Percentiles rank a stretch among this genome's conserved stretches.
Conservation (phyloP, 345 rosid genomes). For the Erodium maritimum region DNA sequence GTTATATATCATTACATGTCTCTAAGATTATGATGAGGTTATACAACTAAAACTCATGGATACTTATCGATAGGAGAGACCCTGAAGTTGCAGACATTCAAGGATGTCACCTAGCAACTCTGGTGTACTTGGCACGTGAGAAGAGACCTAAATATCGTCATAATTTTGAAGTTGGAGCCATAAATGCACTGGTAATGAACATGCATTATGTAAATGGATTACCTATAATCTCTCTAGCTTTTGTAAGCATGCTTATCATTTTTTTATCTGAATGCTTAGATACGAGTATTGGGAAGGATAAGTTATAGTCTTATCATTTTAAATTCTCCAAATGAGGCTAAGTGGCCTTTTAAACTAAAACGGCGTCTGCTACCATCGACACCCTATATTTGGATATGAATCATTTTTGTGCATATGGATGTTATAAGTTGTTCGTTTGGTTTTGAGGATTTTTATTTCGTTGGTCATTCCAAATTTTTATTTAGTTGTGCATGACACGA, state of each 20-base stretch:
- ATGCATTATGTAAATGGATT: too few species aligned
- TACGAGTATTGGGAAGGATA: slow-evolving; percentile 37
- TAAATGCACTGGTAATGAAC: slow-evolving; percentile 25
- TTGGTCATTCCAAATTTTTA: too few species aligned
- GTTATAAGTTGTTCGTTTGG: too few species aligned
- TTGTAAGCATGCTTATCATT: not conserved
- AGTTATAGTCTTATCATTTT: slow-evolving; percentile 31
- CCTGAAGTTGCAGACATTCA: slow-evolving; percentile 8
- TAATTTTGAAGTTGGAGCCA: slow-evolving; percentile 45
- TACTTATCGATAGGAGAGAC: slow-evolving; percentile 22
- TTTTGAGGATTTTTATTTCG: too few species aligned
- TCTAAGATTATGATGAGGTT: not conserved
- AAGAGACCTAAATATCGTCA: slow-evolving; percentile 29
- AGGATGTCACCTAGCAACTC: slow-evolving; percentile 20
- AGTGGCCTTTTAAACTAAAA: too few species aligned
- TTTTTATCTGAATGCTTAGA: slow-evolving; percentile 12
- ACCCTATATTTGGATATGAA: too few species aligned
- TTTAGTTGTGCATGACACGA: too few species aligned
- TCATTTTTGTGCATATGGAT: too few species aligned
- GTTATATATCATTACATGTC: not conserved
- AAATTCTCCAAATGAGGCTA: too few species aligned
- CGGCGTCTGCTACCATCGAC: too few species aligned
- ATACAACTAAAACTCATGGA: slow-evolving; percentile 2
- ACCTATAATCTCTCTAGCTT: not conserved
- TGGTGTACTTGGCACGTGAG: slow-evolving; percentile 41